These are phyloP conservation scores for Trichophyton mentagrophytes DNA, from an alignment of 2,329 filamentous ascomycete species.

Conservation along the genomic window DNA sequence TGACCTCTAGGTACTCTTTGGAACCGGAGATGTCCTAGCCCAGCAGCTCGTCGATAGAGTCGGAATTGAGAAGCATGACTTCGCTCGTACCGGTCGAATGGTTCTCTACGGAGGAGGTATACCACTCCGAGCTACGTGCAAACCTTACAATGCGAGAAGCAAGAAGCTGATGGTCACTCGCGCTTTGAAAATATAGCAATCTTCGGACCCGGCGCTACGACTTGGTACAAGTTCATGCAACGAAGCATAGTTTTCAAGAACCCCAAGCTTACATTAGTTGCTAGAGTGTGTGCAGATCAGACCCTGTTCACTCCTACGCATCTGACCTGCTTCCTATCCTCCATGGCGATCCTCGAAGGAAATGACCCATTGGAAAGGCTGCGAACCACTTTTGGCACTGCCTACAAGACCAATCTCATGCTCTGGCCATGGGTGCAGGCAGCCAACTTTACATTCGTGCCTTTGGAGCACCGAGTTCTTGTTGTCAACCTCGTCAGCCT, in stretches of 20 bases:
- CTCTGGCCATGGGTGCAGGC: constrained; percentile 78
- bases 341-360: constrained; percentile 75
- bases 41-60: constrained; percentile 82
- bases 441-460: constrained; percentile 77
- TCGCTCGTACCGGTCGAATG: constrained; percentile 37
- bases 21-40: constrained; percentile 76
- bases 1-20: constrained; percentile 59
- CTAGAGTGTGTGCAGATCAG: constrained; percentile 72
- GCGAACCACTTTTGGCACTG: constrained; percentile 54
- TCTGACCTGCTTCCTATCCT: constrained; percentile 66
- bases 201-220: constrained; percentile 78
- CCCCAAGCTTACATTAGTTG: constrained; percentile 56
- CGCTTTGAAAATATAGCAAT: constrained; percentile 40
- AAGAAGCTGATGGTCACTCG: neutral
- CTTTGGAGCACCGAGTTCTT: constrained; percentile 67
- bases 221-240: constrained; percentile 73
- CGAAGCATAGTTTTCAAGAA: constrained; percentile 53
- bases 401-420: constrained; percentile 72
- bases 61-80: constrained; percentile 63
- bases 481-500: constrained; percentile 73
- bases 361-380: constrained; percentile 54
- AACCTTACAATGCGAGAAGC: constrained; percentile 5
- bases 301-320: constrained; percentile 71
- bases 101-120: constrained; percentile 38
- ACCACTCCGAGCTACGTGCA: constrained; percentile 8